Base-by-base conservation (phyloP, 768 basidiomycete genomes). In the Pleurotus tuber-regium region DNA sequence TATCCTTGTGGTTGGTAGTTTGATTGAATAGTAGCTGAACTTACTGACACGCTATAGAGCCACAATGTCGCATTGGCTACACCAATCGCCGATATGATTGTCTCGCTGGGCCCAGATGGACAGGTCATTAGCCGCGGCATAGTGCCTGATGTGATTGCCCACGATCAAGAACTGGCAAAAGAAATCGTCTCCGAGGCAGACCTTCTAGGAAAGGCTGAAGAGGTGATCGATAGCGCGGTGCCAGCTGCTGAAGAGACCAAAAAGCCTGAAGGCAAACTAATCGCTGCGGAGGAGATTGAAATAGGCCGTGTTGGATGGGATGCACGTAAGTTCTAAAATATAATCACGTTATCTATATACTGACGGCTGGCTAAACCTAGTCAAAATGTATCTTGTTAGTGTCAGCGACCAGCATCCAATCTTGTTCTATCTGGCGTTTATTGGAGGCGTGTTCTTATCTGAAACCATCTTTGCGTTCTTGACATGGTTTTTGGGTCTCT, bases 1-100 rank as follows among this genome's bases (percentile, higher is more conserved):
- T 43, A 75, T 98, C 39, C 76, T 98, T 19, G 93, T 97, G 40
- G 82, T 82, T 55, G 50, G 76, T 65, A 3, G 5, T 25, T 12
- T 23, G 39, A 41, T 50, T 11, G 21, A 23, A 35, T 31, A n/a
- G n/a, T 21, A 25, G 11, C n/a, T 33, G 16, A 8, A 9, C 4
- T 44, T 18, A 14, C 8, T 11, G 18, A n/a, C 38, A 14, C n/a
- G 18, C 38, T 40, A 12, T 46, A 77, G 78, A 77, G 76, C 1
- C 75, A 78, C 56, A 76, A 77, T 54, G 72, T 86, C 21, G 75
- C 77, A 1, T 70, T 87, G 63, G 68, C 74, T 1, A 67, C 68
- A 8, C 73, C 80, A 2, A 70, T 84, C 7, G 82, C 84, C 3
- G 70, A 75, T 12, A 80, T 77, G 51, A 76, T 84, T 5, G 76